A percentile compares a stretch with the other conserved stretches of the same genome.
Evolutionary conservation across 176 grass and related monocot species (phyloP).

Genomic region (Avena atlantica): DNA sequence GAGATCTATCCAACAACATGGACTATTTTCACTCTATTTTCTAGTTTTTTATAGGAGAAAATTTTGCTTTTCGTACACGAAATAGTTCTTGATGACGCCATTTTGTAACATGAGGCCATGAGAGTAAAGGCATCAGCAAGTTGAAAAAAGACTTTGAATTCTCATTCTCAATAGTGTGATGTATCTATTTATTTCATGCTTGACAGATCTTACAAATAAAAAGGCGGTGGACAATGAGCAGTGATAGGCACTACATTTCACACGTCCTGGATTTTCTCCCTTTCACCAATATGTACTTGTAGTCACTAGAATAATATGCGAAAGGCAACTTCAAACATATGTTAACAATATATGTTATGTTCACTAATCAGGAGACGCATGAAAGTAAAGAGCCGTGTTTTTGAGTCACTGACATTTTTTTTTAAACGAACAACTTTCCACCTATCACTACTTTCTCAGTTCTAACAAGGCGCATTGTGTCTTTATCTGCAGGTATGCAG

Average conservation of each 20-base stretch:
- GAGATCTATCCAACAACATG: too few species aligned
- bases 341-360: background rate
- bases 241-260: background rate
- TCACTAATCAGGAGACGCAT: background rate
- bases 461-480: background rate
- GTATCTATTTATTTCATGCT: background rate
- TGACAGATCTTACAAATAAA: background rate
- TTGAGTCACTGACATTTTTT: background rate
- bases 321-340: background rate
- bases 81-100: slow-evolving; percentile 1
- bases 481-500: slow-evolving; percentile 66
- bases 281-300: slow-evolving; percentile 1
- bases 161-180: background rate
- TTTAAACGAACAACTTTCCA: background rate
- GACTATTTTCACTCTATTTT: slow-evolving; percentile 12
- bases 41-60: background rate
- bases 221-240: background rate
- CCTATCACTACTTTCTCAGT: background rate
- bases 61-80: background rate
- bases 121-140: background rate
- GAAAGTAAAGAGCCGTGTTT: background rate
- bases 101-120: slow-evolving; percentile 27
- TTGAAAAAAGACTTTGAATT: background rate
- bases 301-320: too few species aligned
- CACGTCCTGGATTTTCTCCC: background rate